These are phyloP conservation scores for Sphenostylis stenocarpa DNA, from an alignment of 306 rosid species.

Conservation along the genomic window DNA sequence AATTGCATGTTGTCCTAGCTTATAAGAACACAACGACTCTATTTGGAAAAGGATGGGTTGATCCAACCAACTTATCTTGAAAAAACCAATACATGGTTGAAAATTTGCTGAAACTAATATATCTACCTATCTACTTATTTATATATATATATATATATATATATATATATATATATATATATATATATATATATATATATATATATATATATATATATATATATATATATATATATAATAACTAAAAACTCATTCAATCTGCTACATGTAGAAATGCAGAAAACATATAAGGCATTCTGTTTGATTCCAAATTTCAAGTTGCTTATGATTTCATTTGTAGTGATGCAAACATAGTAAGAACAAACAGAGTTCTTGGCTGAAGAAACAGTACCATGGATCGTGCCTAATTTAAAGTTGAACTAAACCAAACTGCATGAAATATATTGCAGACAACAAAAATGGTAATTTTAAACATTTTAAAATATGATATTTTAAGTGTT, in stretches of 20 bases:
- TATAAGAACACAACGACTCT: neutral
- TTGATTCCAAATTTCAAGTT: neutral
- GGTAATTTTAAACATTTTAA: too few species aligned
- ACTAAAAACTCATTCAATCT: neutral
- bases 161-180: neutral
- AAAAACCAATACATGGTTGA: neutral
- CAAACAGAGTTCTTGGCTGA: neutral
- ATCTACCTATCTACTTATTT: too few species aligned
- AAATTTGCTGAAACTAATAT: neutral
- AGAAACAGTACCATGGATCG: neutral
- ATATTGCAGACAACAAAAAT: neutral
- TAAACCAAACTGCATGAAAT: neutral
- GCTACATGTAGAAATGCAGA: neutral
- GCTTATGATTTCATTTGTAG: neutral
- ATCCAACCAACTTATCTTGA: neutral
- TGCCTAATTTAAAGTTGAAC: neutral
- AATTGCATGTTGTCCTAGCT: conserved; percentile 24
- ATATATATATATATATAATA: too few species aligned
- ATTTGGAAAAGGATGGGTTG: neutral
- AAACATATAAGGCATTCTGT: neutral
- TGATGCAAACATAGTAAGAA: neutral
- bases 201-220: neutral
- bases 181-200: neutral
- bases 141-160: neutral
- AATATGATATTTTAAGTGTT: too few species aligned